phyloP scores from a whole-genome alignment of 2,329 filamentous ascomycete species.

The Aspergillus udagawae region DNA sequence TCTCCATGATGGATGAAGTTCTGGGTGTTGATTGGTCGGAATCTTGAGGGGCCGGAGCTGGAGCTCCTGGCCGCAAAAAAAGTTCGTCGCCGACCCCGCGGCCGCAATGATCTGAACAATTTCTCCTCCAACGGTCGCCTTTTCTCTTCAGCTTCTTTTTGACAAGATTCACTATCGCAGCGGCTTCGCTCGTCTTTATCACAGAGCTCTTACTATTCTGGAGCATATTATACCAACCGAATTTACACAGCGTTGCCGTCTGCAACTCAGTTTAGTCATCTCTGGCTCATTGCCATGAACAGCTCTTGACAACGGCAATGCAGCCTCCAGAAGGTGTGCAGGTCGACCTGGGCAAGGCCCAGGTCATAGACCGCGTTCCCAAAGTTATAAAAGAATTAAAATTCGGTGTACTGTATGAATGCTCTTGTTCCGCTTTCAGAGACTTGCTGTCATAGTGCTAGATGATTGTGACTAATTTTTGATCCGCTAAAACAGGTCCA shows the following conservation, averaged over 20 bases:
- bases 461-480: slow-evolving; percentile 1
- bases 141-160: background rate
- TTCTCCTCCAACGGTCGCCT: slow-evolving; percentile 10
- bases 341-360: slow-evolving; percentile 65
- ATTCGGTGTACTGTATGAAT: slow-evolving; percentile 78
- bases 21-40: slow-evolving; percentile 14
- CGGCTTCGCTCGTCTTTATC: background rate
- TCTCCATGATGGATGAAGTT: background rate
- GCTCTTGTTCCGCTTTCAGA: slow-evolving; percentile 15
- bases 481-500: slow-evolving; percentile 56
- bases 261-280: slow-evolving; percentile 17
- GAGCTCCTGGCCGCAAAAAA: slow-evolving; percentile 17
- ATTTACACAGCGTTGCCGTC: background rate
- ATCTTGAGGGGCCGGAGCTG: slow-evolving; percentile 10
- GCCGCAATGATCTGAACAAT: slow-evolving; percentile 15
- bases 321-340: slow-evolving; percentile 41
- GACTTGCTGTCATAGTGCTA: background rate
- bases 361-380: slow-evolving; percentile 82
- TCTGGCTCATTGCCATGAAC: slow-evolving; percentile 33
- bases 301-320: slow-evolving; percentile 34
- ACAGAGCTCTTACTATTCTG: background rate
- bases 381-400: slow-evolving; percentile 92
- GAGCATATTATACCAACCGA: background rate
- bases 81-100: slow-evolving; percentile 27
- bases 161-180: background rate